Evolutionary conservation across 148 eudicot genomes (phyloP), one percentile per base, ranked within the genome.

Genomic region (Nepenthes gracilis): DNA sequence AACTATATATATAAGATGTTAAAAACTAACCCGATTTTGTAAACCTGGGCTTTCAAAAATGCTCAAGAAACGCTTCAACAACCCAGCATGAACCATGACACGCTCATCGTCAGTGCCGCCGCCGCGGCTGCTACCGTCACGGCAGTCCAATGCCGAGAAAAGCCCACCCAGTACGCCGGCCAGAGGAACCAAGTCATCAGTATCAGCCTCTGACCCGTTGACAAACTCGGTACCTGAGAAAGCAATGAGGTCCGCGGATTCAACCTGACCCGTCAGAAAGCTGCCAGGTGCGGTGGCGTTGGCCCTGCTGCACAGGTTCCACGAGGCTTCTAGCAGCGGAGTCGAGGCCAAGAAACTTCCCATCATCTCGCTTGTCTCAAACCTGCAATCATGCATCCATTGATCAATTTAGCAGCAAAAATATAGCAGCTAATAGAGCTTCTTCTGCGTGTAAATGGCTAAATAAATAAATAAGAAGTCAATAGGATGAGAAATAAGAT

Each of bases 291-390:
- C 54, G 33, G 55, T 3, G 53, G 74, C 51, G 73, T 85, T 81
- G 69, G 93, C 92, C 0, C 23, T 66, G 59, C 51, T 59, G 71
- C 89, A 88, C 10, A 70, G 60, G 51, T 68, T 76, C 93, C 93
- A 88, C 57, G 96, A 79, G 9, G 79, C 85, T 37, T 60, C 47
- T 9, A 88, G 54, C 40, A 88, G 62, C 7, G 61, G 85, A 4
- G 93, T 85, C 15, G 96, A 83, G 13, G 79, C 85, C 62, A 88
- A 50, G 57, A 83, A 77, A 8, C 70, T 74, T 14, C 87, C 92
- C 64, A 74, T 64, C 77, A 81, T 88, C 48, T 88, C 93, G 35
- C 81, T 85, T 12, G 85, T 81, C 71, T 88, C 96, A 59, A 88
- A 85, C 75, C 96, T 88, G 80, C 50, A 15, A 40, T 0, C 23